Percentiles rank a stretch among this genome's conserved stretches.
phyloP scores from a whole-genome alignment of 345 rosid species.

The Syzygium oleosum region DNA sequence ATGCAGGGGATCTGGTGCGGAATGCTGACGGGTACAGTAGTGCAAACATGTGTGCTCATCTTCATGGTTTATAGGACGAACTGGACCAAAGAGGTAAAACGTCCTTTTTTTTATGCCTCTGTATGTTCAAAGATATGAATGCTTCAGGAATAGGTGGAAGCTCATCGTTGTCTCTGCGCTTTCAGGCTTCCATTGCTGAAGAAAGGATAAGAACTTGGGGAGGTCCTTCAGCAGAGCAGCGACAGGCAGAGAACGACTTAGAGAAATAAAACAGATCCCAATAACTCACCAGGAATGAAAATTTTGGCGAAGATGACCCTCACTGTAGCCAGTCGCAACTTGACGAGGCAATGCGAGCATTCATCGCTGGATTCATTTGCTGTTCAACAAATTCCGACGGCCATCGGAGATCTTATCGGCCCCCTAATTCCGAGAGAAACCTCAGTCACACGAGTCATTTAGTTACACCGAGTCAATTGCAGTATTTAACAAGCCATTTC shows the following conservation, averaged over 20 bases:
- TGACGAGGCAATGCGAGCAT: neutral
- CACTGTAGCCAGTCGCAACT: neutral
- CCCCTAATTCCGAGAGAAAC: neutral
- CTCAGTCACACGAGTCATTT: neutral
- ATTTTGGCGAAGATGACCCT: neutral
- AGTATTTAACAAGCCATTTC: neutral
- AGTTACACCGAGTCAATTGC: neutral
- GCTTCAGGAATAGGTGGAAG: neutral
- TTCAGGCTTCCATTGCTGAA: slow-evolving; percentile 65
- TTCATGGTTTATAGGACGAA: slow-evolving; percentile 56
- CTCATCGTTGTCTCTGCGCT: neutral
- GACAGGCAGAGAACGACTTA: neutral
- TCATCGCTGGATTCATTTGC: neutral
- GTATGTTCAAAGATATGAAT: neutral
- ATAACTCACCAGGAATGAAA: neutral
- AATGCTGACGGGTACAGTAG: slow-evolving; percentile 55
- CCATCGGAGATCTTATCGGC: neutral
- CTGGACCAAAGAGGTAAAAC: slow-evolving; percentile 55
- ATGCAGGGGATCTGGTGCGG: slow-evolving; percentile 74
- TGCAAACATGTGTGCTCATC: slow-evolving; percentile 46
- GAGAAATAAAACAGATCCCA: neutral
- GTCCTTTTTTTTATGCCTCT: too few relatives aligned
- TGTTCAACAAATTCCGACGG: neutral
- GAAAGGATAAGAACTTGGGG: slow-evolving; percentile 62
- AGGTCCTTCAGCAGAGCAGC: slow-evolving; percentile 14